Conservation (phyloP, 2,329 filamentous ascomycete genomes). For the Botryotinia narcissicola region DNA sequence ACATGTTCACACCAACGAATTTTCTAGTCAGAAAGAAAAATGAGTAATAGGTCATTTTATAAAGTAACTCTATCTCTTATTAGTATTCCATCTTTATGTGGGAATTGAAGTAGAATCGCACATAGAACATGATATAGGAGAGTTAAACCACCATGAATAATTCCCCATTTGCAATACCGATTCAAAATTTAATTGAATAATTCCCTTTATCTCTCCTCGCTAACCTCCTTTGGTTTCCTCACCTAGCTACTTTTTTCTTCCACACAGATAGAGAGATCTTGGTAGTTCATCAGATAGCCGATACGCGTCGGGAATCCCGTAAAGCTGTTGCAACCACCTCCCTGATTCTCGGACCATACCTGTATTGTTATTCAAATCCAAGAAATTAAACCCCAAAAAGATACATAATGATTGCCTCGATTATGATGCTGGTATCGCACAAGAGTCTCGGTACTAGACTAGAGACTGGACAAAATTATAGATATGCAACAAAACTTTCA, state of each 20-base stretch:
- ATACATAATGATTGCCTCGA: neutral
- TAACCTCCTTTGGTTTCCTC: neutral
- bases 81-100: neutral
- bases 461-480: neutral
- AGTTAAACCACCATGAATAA: neutral
- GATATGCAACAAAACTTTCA: neutral
- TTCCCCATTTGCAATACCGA: neutral
- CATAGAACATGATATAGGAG: neutral
- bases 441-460: neutral
- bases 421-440: neutral
- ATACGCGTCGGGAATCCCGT: neutral
- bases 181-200: neutral
- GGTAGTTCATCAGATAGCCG: neutral
- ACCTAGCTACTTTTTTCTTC: rapidly evolving
- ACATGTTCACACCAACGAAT: rapidly evolving
- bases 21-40: neutral
- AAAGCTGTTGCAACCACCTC: neutral
- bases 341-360: neutral
- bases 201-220: neutral
- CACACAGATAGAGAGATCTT: neutral
- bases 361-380: neutral
- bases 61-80: rapidly evolving
- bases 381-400: neutral
- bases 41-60: neutral
- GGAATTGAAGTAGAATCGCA: neutral